Evolutionary conservation across 2,329 filamentous ascomycete species (phyloP), one percentile per base, ranked within the genome.

Genomic region (Samsoniella hepiali): DNA sequence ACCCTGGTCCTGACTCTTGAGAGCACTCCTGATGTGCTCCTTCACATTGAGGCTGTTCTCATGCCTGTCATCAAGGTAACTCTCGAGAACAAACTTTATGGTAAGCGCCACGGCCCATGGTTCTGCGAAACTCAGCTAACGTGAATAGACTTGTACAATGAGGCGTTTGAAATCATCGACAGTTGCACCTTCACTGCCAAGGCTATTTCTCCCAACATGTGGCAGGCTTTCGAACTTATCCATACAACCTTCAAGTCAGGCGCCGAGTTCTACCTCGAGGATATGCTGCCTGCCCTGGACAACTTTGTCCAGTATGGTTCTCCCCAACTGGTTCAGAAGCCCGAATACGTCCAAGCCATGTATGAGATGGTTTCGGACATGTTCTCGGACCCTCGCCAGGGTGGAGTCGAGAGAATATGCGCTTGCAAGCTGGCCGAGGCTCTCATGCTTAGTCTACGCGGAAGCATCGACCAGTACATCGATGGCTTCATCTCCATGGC

Each of bases 101-200:
- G 87, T 89, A 81, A 69, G 80, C 71, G 15, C 6, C 17, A 22
- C 31, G 29, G 55, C n/a, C 38, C 5, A 47, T 8, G 9, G 40
- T 51, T n/a, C 31, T 45, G 22, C 40, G 13, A 11, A 6, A 31
- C 34, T 8, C n/a, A n/a, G n/a, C 22, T 17, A 11, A 45, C 57
- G 5, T 13, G n/a, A 7, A 40, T 58, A 90, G 90, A 99, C 76
- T 81, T 99, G 29, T 99, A 97, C 77, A 99, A 98, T 74, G 95
- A 99, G 75, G 88, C 98, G 5, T 99, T 99, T 69, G 95, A 99
- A 78, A 99, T 99, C 70, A 96, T 99, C 70, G 95, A 99, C 76
- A 97, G 93, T 82, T 99, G 95, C 82, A 99, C 95, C 8, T 99
- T 98, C 75, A 92, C 95, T 11, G 94, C 95, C 66, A 99, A 98